These are phyloP conservation scores for Chalara sp. DNA, from an alignment of 2,329 filamentous ascomycete genomes.

Conservation along the genomic window DNA sequence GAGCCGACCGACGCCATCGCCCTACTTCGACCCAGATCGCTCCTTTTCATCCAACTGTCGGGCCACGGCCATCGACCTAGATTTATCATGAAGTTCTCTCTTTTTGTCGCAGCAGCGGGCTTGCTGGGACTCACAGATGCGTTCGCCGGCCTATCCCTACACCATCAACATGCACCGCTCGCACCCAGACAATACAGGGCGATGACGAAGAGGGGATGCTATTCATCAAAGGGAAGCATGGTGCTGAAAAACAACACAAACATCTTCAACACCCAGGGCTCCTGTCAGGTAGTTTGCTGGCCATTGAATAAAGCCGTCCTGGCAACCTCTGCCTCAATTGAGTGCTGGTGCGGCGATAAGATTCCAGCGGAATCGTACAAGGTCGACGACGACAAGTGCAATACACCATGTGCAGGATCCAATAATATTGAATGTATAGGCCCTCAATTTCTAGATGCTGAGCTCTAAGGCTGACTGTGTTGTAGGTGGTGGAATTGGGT, in stretches of 20 bases:
- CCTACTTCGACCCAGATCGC: neutral
- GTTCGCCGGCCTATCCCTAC: conserved; percentile 6
- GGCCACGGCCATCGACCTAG: conserved; percentile 14
- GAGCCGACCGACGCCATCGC: neutral
- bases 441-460: too few species aligned
- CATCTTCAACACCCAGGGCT: conserved; percentile 22
- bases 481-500: conserved; percentile 8
- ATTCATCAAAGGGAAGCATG: conserved; percentile 17
- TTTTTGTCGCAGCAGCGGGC: conserved; percentile 7
- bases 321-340: conserved; percentile 16
- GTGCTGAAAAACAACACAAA: conserved; percentile 16
- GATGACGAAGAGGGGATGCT: conserved; percentile 20
- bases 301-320: conserved; percentile 13
- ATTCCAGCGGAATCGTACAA: conserved; percentile 17
- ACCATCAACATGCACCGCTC: neutral
- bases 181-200: conserved; percentile 5
- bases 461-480: conserved; percentile 9
- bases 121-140: conserved; percentile 12
- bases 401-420: conserved; percentile 22
- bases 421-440: conserved; percentile 21
- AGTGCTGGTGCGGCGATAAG: conserved; percentile 25
- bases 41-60: conserved; percentile 8
- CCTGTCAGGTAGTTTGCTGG: conserved; percentile 19
- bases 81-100: conserved; percentile 18
- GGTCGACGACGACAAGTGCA: conserved; percentile 17